Evolutionary conservation across 1,284 basidiomycete genomes (phyloP).

Genomic region (Sporisorium exsertum): DNA sequence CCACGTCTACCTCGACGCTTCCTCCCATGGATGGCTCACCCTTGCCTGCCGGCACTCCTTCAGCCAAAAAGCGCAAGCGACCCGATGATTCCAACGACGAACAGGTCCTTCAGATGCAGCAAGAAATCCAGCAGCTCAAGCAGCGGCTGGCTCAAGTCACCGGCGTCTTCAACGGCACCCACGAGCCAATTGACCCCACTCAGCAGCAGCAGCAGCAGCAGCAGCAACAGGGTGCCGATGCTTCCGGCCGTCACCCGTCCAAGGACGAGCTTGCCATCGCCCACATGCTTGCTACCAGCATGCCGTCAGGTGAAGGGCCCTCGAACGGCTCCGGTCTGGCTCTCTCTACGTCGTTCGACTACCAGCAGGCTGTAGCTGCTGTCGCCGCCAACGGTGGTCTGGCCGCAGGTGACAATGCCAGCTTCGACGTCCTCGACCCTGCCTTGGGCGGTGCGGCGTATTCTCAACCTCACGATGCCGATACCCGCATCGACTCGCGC

Average conservation of each 20-base stretch:
- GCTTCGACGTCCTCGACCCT: conserved; percentile 44
- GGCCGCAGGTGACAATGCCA: conserved; percentile 15
- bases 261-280: conserved; percentile 61
- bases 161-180: conserved; percentile 37
- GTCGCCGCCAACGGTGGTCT: conserved; percentile 33
- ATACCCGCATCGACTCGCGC: conserved; percentile 29
- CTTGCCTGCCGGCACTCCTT: conserved; percentile 23
- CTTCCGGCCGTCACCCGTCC: conserved; percentile 40
- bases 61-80: conserved; percentile 49
- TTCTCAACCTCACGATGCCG: conserved; percentile 21
- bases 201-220: conserved; percentile 14
- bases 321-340: conserved; percentile 27
- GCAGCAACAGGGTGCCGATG: conserved; percentile 31
- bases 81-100: conserved; percentile 37
- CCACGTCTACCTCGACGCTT: conserved; percentile 16
- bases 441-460: conserved; percentile 39
- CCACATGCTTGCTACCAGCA: conserved; percentile 59
- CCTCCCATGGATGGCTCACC: conserved; percentile 42
- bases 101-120: conserved; percentile 40
- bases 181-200: conserved; percentile 18
- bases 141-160: conserved; percentile 46
- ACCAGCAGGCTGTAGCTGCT: conserved; percentile 42
- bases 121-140: conserved; percentile 50
- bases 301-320: conserved; percentile 56
- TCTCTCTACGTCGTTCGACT: conserved; percentile 34